Percentiles rank a stretch among this genome's conserved stretches.
phyloP scores from a whole-genome alignment of 768 basidiomycete genomes.

The Xanthoconium purpureum region DNA sequence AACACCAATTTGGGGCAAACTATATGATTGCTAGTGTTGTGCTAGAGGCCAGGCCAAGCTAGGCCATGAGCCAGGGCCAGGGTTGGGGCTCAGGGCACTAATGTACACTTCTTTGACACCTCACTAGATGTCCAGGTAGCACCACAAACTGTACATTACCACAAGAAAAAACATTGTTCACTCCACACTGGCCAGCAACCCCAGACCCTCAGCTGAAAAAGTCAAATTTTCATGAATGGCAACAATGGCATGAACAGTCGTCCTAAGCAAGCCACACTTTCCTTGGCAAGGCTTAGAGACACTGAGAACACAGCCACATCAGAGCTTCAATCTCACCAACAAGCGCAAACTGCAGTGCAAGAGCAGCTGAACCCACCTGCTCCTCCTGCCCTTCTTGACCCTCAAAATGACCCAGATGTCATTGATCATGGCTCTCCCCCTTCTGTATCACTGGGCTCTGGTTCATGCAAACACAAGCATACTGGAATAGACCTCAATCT shows the following conservation, averaged over 20 bases:
- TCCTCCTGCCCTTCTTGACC: too few relatives aligned
- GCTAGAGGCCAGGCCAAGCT: too few relatives aligned
- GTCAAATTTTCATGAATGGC: background rate
- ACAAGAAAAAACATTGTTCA: background rate
- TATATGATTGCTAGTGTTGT: background rate
- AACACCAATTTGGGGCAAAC: background rate
- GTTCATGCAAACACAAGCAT: background rate
- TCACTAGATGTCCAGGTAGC: background rate
- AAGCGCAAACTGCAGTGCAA: background rate
- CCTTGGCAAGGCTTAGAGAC: background rate
- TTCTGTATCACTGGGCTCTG: background rate
- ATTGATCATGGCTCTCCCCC: background rate
- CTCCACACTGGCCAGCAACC: background rate
- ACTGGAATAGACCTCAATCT: background rate
- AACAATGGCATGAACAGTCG: background rate
- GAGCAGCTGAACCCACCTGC: background rate
- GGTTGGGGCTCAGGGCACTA: too few relatives aligned
- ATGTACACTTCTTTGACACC: background rate
- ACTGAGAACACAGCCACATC: background rate
- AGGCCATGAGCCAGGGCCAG: too few relatives aligned
- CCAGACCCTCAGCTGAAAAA: background rate
- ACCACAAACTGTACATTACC: background rate
- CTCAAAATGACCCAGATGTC: background rate
- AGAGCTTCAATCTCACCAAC: background rate
- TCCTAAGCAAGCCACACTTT: background rate